Conservation (phyloP, 2,329 filamentous ascomycete genomes). For the Colletotrichum eremochloae region DNA sequence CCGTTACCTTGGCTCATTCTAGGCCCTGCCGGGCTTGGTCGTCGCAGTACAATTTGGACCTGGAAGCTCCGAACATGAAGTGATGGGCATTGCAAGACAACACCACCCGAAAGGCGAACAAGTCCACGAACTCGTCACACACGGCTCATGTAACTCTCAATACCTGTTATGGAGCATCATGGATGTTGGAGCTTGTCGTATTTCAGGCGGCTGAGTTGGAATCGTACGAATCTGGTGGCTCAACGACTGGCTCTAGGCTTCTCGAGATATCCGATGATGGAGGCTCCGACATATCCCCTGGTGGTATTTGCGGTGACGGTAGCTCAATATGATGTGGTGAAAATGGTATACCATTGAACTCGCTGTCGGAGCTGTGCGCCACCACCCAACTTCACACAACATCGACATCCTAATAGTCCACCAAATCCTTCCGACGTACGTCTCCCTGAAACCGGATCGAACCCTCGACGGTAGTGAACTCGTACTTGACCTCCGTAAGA, state of each 20-base stretch:
- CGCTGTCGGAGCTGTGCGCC: slow-evolving; percentile 61
- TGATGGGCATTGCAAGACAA: background rate
- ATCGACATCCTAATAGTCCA: slow-evolving; percentile 66
- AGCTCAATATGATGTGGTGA: slow-evolving; percentile 61
- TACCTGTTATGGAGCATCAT: background rate
- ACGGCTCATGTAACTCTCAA: background rate
- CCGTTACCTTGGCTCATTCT: background rate
- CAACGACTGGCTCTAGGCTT: slow-evolving; percentile 50
- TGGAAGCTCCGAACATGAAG: background rate
- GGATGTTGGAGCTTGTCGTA: background rate
- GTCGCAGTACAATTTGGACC: background rate
- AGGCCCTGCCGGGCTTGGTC: background rate
- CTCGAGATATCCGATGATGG: slow-evolving; percentile 36
- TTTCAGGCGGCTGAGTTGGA: slow-evolving; percentile 35
- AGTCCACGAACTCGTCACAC: background rate
- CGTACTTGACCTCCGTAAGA: slow-evolving; percentile 62
- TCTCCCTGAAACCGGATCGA: slow-evolving; percentile 65
- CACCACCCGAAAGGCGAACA: background rate
- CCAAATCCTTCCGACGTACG: slow-evolving; percentile 60
- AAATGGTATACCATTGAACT: slow-evolving; percentile 61
- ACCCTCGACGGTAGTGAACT: slow-evolving; percentile 63
- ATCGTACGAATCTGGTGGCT: slow-evolving; percentile 45
- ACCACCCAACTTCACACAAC: slow-evolving; percentile 63
- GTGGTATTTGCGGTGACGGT: slow-evolving; percentile 60
- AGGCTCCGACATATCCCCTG: slow-evolving; percentile 46